phyloP scores from a whole-genome alignment of 495 filamentous ascomycete genomes.

The Xylaria curta region DNA sequence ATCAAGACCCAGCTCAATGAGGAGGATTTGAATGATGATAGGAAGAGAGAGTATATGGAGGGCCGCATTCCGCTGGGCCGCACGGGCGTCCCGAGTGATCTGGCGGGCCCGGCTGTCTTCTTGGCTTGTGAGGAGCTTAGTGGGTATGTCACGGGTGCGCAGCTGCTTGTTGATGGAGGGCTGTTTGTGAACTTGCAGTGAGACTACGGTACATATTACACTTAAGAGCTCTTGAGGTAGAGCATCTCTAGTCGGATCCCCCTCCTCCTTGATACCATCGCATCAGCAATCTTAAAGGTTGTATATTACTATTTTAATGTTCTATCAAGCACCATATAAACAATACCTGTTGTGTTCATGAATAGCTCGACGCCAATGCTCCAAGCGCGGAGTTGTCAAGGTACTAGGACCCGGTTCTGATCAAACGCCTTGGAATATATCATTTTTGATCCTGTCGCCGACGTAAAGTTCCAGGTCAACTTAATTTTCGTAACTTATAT shows the following conservation, averaged over 20 bases:
- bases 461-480: too few species aligned
- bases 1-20: slow-evolving; percentile 88
- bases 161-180: slow-evolving; percentile 87
- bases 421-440: too few species aligned
- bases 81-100: slow-evolving; percentile 69
- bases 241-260: background rate
- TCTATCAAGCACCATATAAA: background rate
- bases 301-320: background rate
- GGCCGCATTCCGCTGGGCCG: slow-evolving; percentile 80
- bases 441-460: too few species aligned
- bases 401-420: background rate
- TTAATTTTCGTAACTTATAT: background rate
- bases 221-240: background rate
- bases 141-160: slow-evolving; percentile 81
- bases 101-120: slow-evolving; percentile 87
- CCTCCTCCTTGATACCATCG: background rate
- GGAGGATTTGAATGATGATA: slow-evolving; percentile 71
- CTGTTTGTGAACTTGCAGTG: slow-evolving; percentile 66
- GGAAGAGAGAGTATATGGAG: slow-evolving; percentile 84
- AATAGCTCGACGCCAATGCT: background rate
- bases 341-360: background rate
- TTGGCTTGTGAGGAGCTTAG: slow-evolving; percentile 79
- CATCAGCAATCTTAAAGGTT: background rate
- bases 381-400: background rate
- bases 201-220: background rate